Conservation (phyloP, 306 rosid species). For the Quercus bicolor region DNA sequence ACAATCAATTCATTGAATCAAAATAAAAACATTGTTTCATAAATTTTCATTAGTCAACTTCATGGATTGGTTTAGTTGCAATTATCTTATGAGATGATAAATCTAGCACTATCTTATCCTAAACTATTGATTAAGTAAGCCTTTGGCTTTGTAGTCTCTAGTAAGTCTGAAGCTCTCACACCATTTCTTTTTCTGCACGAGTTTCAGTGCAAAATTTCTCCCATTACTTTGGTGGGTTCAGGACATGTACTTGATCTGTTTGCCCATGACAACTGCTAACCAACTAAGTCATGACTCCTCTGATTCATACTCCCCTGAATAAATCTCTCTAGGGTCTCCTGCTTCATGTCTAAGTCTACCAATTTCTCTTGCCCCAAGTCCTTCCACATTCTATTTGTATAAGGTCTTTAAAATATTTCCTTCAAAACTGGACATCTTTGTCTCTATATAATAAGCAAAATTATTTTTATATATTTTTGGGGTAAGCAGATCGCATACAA, state of each 20-base stretch:
- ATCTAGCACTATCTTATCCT: not conserved
- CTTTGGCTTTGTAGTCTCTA: not conserved
- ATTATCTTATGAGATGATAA: not conserved
- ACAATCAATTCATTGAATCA: slow-evolving; percentile 17
- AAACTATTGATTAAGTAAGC: no score
- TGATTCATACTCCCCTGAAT: no score
- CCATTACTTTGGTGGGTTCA: not conserved
- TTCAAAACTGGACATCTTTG: no score
- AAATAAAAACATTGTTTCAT: not conserved
- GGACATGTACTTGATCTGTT: not conserved
- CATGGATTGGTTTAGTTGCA: not conserved
- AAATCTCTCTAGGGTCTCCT: not conserved
- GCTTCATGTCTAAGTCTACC: no score
- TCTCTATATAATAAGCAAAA: no score
- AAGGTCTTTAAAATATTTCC: no score
- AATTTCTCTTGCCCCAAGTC: no score
- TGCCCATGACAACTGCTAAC: no score
- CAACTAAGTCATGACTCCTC: no score
- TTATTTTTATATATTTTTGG: no score
- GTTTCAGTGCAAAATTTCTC: not conserved
- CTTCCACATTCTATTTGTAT: no score
- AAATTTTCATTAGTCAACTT: not conserved
- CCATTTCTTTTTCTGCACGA: not conserved
- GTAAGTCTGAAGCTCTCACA: not conserved
- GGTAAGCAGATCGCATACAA: no score